phyloP scores from a whole-genome alignment of 176 grass and related monocot genomes.

The Coix lacrymajobi region DNA sequence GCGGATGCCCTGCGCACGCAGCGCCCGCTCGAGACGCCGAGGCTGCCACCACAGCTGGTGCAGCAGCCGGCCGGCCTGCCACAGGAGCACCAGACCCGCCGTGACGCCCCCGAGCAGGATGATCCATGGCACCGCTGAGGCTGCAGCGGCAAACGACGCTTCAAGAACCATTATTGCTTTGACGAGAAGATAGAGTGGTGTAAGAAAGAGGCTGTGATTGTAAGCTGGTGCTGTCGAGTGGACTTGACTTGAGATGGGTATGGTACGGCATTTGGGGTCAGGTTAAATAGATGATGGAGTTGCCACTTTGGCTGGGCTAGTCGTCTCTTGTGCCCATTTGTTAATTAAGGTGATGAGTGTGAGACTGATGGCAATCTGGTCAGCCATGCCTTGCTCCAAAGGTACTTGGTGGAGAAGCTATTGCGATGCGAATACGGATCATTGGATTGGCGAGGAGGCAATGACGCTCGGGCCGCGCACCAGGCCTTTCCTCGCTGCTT shows the following conservation, averaged over 20 bases:
- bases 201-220: neutral
- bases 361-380: neutral
- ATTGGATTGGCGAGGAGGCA: neutral
- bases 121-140: constrained; percentile 17
- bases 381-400: neutral
- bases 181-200: neutral
- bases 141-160: neutral
- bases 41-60: constrained; percentile 41
- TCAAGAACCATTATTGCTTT: constrained; percentile 19
- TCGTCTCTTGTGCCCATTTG: neutral
- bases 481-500: neutral
- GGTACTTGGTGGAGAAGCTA: constrained; percentile 19
- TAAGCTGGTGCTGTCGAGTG: neutral
- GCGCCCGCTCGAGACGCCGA: constrained; percentile 25
- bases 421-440: neutral
- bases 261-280: neutral
- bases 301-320: neutral
- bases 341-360: constrained; percentile 11
- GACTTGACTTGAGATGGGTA: neutral
- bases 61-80: constrained; percentile 28
- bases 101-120: neutral
- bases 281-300: constrained; percentile 21
- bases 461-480: neutral
- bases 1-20: constrained; percentile 37
- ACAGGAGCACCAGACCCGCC: constrained; percentile 9